Percentiles rank a stretch among this genome's conserved stretches.
Conservation (phyloP, 305 asterid species). For the Fraxinus floribunda region DNA sequence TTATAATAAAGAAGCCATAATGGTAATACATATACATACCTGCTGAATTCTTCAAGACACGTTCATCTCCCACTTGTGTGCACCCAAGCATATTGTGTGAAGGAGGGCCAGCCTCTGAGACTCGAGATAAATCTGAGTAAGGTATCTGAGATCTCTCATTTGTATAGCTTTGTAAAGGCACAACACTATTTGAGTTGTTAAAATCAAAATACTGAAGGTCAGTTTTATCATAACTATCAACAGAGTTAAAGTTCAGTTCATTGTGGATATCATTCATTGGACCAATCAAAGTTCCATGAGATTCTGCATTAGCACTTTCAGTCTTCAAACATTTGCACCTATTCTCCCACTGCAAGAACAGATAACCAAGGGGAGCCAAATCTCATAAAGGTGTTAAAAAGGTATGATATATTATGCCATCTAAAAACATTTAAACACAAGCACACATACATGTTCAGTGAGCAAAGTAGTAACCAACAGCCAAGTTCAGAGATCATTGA, state of each 20-base stretch:
- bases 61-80: slow-evolving; percentile 28
- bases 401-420: slow-evolving; percentile 3
- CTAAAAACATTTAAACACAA: not conserved
- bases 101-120: slow-evolving; percentile 38
- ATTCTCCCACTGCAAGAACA: slow-evolving; percentile 71
- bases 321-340: slow-evolving; percentile 55
- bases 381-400: not conserved
- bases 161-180: slow-evolving; percentile 81
- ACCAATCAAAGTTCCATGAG: slow-evolving; percentile 43
- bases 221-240: slow-evolving; percentile 54
- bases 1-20: not conserved
- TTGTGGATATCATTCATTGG: slow-evolving; percentile 79
- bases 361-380: not conserved
- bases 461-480: too few species aligned
- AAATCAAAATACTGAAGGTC: slow-evolving; percentile 41
- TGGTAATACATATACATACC: slow-evolving; percentile 25
- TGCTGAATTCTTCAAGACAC: slow-evolving; percentile 35
- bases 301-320: slow-evolving; percentile 45
- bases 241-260: slow-evolving; percentile 61
- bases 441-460: too few species aligned
- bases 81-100: slow-evolving; percentile 31
- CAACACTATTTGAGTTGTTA: slow-evolving; percentile 51
- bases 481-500: too few species aligned
- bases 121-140: slow-evolving; percentile 40
- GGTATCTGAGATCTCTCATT: slow-evolving; percentile 64